Evolutionary conservation across 768 basidiomycete genomes (phyloP).

Genomic region (Panellus pusillus): DNA sequence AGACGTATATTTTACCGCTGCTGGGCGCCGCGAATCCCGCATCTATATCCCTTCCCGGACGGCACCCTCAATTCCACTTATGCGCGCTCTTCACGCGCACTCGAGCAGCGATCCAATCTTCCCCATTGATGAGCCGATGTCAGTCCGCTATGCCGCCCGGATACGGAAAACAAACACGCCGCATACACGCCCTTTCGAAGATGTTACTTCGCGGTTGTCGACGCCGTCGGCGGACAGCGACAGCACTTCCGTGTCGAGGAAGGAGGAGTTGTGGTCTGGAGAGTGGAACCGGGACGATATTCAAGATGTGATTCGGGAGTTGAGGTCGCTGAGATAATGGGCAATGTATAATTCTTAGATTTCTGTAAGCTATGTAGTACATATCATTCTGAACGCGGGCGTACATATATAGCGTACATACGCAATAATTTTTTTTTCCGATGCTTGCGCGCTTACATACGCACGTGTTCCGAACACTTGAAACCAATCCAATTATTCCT

Average conservation of each 20-base stretch:
- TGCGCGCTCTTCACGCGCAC: constrained; percentile 9
- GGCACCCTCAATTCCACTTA: constrained; percentile 1
- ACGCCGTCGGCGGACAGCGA: neutral
- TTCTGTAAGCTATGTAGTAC: neutral
- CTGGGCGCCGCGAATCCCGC: constrained; percentile 19
- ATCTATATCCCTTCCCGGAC: constrained; percentile 15
- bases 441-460: too few species aligned
- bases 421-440: neutral
- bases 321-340: constrained; percentile 17
- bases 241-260: constrained; percentile 14
- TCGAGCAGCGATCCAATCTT: constrained; percentile 15
- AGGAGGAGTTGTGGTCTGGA: constrained; percentile 16
- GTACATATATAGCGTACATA: too few species aligned
- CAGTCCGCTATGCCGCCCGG: constrained; percentile 9
- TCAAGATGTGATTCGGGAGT: constrained; percentile 16
- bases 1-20: constrained; percentile 22
- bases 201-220: neutral
- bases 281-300: constrained; percentile 21
- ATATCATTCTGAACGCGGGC: neutral
- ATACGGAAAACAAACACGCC: neutral
- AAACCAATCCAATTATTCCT: neutral
- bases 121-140: neutral
- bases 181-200: constrained; percentile 13
- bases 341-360: neutral
- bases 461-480: too few species aligned